Evolutionary conservation across 2,329 filamentous ascomycete genomes (phyloP).

Genomic region (Penicillium hordei): DNA sequence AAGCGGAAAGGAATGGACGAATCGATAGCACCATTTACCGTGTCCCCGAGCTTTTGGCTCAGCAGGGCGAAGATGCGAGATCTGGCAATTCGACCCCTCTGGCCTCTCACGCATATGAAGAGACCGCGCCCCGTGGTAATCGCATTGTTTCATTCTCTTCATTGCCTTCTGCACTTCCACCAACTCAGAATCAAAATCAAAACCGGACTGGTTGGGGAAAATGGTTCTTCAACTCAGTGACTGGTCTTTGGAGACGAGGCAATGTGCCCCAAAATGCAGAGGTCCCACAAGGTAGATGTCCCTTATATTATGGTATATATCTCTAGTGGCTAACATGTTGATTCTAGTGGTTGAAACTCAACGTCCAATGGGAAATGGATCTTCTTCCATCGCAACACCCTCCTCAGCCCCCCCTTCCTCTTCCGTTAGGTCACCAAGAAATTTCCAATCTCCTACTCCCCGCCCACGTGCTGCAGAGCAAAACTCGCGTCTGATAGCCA

Average conservation of each 20-base stretch:
- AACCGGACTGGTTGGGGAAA: conserved; percentile 4
- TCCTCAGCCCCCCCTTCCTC: neutral
- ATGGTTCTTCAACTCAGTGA: conserved; percentile 22
- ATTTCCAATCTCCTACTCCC: neutral
- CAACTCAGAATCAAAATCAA: neutral
- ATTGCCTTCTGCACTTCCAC: conserved; percentile 4
- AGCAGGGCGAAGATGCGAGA: conserved; percentile 28
- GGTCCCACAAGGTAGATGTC: neutral
- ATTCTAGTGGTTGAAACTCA: neutral
- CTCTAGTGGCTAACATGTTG: neutral
- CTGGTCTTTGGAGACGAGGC: conserved; percentile 15
- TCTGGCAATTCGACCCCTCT: neutral
- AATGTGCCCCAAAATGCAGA: conserved; percentile 3
- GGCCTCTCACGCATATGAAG: neutral
- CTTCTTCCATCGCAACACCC: neutral
- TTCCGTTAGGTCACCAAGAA: neutral
- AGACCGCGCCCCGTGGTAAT: neutral
- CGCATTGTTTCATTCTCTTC: conserved; percentile 1
- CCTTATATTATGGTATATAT: neutral
- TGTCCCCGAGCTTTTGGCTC: conserved; percentile 33
- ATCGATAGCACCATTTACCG: conserved; percentile 38
- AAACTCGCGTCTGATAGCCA: neutral
- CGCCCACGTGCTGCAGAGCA: neutral
- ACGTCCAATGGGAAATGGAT: neutral
- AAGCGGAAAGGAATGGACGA: conserved; percentile 31